These are phyloP conservation scores for Tardiomyces blankii DNA, from an alignment of 1,139 yeast genomes.

Conservation along the genomic window DNA sequence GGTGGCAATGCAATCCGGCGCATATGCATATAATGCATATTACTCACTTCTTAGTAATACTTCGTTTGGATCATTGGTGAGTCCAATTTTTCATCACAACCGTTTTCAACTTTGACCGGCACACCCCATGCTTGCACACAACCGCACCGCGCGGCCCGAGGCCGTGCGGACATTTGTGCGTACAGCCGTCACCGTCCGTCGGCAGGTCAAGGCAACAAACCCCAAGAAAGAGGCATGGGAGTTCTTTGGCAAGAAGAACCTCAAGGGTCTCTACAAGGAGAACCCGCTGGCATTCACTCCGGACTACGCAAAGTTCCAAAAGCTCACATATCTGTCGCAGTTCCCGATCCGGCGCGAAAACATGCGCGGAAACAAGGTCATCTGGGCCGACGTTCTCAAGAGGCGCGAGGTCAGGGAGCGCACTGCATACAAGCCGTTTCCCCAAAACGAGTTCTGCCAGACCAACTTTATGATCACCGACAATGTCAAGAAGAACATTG, in stretches of 20 bases:
- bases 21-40: no score
- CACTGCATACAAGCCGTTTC: slow-evolving; percentile 48
- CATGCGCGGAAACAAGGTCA: slow-evolving; percentile 7
- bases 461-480: slow-evolving; percentile 54
- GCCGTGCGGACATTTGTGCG: neutral
- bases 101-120: neutral
- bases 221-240: neutral
- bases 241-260: slow-evolving; percentile 75
- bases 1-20: no score
- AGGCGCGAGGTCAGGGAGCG: slow-evolving; percentile 9
- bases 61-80: no score
- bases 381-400: slow-evolving; percentile 9
- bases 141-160: neutral
- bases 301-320: slow-evolving; percentile 61
- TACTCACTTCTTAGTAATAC: no score
- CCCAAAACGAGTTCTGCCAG: slow-evolving; percentile 55
- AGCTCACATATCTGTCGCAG: slow-evolving; percentile 56
- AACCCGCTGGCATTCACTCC: slow-evolving; percentile 73
- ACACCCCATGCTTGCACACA: neutral
- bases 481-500: slow-evolving; percentile 48
- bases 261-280: slow-evolving; percentile 68
- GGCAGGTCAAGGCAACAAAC: neutral
- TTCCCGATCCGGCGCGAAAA: slow-evolving; percentile 33
- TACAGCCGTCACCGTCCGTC: neutral
- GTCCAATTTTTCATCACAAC: neutral